Percentiles rank a stretch among this genome's conserved stretches.
phyloP scores from a whole-genome alignment of 305 asterid genomes.

The Fraxinus floribunda region DNA sequence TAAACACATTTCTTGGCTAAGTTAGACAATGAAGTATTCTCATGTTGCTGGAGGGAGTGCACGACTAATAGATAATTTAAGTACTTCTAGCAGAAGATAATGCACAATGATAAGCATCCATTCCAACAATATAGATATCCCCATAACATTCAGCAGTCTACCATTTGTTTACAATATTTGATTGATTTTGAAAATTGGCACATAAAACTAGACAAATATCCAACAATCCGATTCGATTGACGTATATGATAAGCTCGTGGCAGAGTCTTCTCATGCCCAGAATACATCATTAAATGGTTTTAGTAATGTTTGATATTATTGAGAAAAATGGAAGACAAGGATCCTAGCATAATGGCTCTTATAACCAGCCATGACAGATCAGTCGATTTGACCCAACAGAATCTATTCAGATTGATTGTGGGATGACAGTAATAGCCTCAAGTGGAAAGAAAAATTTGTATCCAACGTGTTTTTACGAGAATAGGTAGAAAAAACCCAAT shows the following conservation, averaged over 20 bases:
- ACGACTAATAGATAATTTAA: not conserved
- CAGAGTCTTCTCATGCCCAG: not conserved
- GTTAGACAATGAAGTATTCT: not conserved
- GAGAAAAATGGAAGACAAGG: not conserved
- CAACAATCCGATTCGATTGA: not conserved
- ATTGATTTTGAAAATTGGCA: not conserved
- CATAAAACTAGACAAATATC: not conserved
- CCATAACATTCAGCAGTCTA: not conserved
- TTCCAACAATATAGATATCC: not conserved
- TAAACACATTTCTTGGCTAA: not conserved
- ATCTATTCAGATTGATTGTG: not conserved
- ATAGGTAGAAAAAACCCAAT: constrained; percentile 3
- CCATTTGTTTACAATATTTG: not conserved
- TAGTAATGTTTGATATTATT: not conserved
- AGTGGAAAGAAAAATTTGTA: not conserved
- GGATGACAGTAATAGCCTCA: not conserved
- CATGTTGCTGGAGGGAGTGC: not conserved
- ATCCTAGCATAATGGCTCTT: not conserved
- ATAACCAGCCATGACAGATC: not conserved
- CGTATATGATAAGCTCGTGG: not conserved
- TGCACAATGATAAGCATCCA: not conserved
- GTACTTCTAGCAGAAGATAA: constrained; percentile 4
- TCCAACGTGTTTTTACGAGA: constrained; percentile 12
- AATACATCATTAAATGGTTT: not conserved
- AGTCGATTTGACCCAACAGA: not conserved